Evolutionary conservation across 768 basidiomycete species (phyloP).

Genomic region (Trametes gibbosa): DNA sequence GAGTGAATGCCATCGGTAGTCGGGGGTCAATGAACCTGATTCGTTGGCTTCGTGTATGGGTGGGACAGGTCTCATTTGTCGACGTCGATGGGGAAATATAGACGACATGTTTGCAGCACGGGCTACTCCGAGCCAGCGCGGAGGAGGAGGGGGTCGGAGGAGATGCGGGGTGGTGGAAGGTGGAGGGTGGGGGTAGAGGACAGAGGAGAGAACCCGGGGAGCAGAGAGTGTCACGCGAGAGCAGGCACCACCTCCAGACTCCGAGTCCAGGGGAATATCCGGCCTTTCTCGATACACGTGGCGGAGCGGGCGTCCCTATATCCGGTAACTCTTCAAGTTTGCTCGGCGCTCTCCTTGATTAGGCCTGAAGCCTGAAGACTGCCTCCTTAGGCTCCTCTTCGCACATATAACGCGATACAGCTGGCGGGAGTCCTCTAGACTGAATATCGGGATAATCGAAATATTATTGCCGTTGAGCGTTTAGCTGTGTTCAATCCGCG

Average conservation of each 20-base stretch:
- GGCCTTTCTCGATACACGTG: slow-evolving; percentile 3
- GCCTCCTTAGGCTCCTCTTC: background rate
- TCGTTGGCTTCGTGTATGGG: slow-evolving; percentile 1
- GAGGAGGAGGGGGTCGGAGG: background rate
- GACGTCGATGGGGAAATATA: slow-evolving; percentile 14
- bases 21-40: background rate
- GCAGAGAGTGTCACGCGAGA: slow-evolving; percentile 11
- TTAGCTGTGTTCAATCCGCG: too few relatives aligned
- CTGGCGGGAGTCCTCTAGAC: too few relatives aligned
- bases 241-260: background rate
- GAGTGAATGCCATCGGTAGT: too few relatives aligned
- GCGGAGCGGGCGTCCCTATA: background rate
- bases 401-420: too few relatives aligned
- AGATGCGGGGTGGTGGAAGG: background rate
- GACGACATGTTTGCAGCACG: background rate
- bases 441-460: too few relatives aligned
- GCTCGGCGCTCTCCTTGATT: background rate
- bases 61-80: slow-evolving; percentile 11
- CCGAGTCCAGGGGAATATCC: slow-evolving; percentile 8
- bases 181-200: background rate
- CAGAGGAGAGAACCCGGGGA: background rate
- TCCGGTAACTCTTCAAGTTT: background rate
- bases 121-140: background rate
- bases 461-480: too few relatives aligned
- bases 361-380: too few relatives aligned